phyloP scores from a whole-genome alignment of 2,329 filamentous ascomycete genomes.

The Chrysosporium queenslandicum region DNA sequence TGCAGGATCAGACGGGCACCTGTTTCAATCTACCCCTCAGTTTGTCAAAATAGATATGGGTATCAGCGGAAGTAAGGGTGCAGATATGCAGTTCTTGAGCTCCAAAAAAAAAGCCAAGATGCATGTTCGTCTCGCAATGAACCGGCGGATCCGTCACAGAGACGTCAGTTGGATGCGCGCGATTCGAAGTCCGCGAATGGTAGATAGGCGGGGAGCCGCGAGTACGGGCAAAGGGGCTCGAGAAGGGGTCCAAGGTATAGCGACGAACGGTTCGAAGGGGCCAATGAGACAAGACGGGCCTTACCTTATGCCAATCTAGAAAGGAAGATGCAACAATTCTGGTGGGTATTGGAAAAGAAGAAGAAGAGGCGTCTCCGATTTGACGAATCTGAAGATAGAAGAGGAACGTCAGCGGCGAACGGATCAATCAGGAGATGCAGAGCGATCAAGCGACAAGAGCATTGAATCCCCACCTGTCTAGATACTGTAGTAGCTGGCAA shows the following conservation, averaged over 20 bases:
- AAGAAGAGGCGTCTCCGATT: conserved; percentile 2
- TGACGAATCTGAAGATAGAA: conserved; percentile 2
- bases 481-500: too few species aligned
- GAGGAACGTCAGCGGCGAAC: not conserved
- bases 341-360: conserved; percentile 4
- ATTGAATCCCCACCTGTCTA: not conserved
- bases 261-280: not conserved
- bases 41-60: not conserved
- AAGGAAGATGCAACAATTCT: not conserved
- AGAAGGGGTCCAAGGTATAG: not conserved
- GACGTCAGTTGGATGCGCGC: not conserved
- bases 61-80: too few species aligned
- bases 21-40: not conserved
- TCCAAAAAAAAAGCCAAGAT: not conserved
- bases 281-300: not conserved
- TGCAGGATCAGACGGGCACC: not conserved
- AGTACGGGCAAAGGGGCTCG: too few species aligned
- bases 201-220: too few species aligned
- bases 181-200: not conserved
- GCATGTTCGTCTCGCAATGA: not conserved
- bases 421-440: not conserved
- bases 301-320: conserved; percentile 10
- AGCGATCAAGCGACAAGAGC: not conserved
- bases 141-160: not conserved
- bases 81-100: too few species aligned